Evolutionary conservation across 345 rosid species (phyloP).

Genomic region (Eucalyptus tenuipes): DNA sequence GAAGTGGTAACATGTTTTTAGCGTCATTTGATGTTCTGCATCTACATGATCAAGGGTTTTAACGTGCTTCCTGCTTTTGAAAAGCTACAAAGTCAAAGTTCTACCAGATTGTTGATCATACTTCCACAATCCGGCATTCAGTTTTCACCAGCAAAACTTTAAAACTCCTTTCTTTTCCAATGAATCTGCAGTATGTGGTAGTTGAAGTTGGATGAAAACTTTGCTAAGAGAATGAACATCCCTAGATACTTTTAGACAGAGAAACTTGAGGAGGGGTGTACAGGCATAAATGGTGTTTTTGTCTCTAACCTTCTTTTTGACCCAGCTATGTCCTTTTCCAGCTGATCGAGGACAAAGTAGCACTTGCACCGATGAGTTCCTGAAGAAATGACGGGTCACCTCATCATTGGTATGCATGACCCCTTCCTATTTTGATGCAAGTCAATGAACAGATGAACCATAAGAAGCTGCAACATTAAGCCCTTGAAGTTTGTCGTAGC

Average conservation of each 20-base stretch:
- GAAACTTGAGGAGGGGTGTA: background rate
- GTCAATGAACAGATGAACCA: background rate
- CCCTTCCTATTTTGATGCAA: slow-evolving; percentile 50
- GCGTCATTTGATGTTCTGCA: background rate
- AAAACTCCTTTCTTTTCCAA: background rate
- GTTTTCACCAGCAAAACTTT: background rate
- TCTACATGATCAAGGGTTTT: background rate
- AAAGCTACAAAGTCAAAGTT: background rate
- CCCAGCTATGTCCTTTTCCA: slow-evolving; percentile 78
- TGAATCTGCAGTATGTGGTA: background rate
- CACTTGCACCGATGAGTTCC: slow-evolving; percentile 84
- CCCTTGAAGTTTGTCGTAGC: background rate
- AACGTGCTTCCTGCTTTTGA: background rate
- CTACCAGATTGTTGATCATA: background rate
- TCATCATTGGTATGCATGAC: slow-evolving; percentile 80
- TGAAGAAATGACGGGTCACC: slow-evolving; percentile 79
- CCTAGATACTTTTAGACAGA: background rate
- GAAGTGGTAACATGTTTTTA: background rate
- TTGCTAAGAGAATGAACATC: background rate
- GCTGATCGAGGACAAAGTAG: slow-evolving; percentile 85
- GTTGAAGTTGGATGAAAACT: background rate
- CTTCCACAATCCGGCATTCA: background rate
- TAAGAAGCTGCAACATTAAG: background rate
- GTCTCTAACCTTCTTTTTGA: slow-evolving; percentile 52
- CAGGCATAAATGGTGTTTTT: background rate